Evolutionary conservation across 768 basidiomycete species (phyloP).

Genomic region (Podaxis sp.): DNA sequence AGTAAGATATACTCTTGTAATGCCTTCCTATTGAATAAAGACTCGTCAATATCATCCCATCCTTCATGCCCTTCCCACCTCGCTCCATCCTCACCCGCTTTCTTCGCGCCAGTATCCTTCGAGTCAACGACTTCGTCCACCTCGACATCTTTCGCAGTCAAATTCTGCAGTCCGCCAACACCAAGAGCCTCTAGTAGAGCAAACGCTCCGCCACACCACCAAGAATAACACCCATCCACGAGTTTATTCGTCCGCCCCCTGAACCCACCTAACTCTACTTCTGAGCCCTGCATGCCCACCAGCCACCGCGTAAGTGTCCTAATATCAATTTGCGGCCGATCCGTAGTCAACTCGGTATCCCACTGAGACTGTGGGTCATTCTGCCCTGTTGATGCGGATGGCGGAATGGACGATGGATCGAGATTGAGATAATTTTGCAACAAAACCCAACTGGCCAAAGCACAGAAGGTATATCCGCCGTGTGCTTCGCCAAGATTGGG

Average conservation of each 20-base stretch:
- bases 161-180: constrained; percentile 30
- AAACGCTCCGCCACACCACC: constrained; percentile 97
- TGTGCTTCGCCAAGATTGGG: constrained; percentile 94
- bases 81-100: constrained; percentile 7
- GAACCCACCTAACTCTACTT: constrained; percentile 88
- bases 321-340: constrained; percentile 48
- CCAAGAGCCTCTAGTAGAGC: constrained; percentile 64
- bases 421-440: constrained; percentile 51
- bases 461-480: constrained; percentile 96
- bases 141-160: constrained; percentile 24
- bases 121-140: constrained; percentile 14
- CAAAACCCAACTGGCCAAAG: constrained; percentile 80
- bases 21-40: constrained; percentile 52
- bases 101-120: constrained; percentile 13
- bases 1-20: constrained; percentile 85
- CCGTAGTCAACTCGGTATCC: constrained; percentile 7
- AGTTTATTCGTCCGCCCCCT: constrained; percentile 93
- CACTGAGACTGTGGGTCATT: neutral
- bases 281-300: constrained; percentile 78
- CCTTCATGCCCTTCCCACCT: neutral
- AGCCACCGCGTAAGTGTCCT: constrained; percentile 72
- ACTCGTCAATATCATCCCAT: constrained; percentile 70
- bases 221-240: constrained; percentile 99
- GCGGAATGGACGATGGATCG: constrained; percentile 1
- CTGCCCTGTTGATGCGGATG: neutral